Percentiles rank a stretch among this genome's conserved stretches.
phyloP scores from a whole-genome alignment of 441 rosid species.

The Raphanus hybrid region DNA sequence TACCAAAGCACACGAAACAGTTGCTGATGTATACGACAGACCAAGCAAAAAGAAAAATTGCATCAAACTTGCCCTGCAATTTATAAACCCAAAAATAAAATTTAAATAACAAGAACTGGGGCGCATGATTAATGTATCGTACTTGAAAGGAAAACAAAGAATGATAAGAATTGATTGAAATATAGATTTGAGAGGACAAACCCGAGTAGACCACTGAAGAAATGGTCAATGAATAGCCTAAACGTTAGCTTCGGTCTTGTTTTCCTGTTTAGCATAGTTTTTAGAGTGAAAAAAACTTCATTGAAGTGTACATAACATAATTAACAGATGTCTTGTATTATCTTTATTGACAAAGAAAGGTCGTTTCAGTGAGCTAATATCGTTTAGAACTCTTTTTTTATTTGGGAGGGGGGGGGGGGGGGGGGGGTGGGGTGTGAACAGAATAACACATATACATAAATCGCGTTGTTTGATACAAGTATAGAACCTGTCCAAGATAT shows the following conservation, averaged over 20 bases:
- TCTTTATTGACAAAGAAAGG: too few relatives aligned
- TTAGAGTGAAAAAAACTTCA: too few relatives aligned
- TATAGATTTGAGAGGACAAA: conserved; percentile 8
- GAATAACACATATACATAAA: not conserved
- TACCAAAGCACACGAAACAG: conserved; percentile 55
- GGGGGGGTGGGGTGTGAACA: not conserved
- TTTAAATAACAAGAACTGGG: not conserved
- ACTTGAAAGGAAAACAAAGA: not conserved
- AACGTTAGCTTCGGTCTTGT: conserved; percentile 38
- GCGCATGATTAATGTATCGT: conserved; percentile 1
- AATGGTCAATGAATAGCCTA: conserved; percentile 39
- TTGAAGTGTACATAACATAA: too few relatives aligned
- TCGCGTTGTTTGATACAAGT: not conserved
- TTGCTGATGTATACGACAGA: conserved; percentile 59
- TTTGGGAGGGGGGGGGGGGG: too few relatives aligned
- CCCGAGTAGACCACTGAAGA: conserved; percentile 46
- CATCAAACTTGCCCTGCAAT: conserved; percentile 55
- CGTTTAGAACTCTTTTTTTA: too few relatives aligned
- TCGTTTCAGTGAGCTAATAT: too few relatives aligned
- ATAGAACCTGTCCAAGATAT: conserved; percentile 37
- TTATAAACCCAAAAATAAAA: not conserved
- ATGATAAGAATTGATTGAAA: not conserved
- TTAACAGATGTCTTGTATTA: too few relatives aligned
- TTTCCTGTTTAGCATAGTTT: conserved; percentile 26
- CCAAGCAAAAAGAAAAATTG: conserved; percentile 62